phyloP scores from a whole-genome alignment of 2,329 filamentous ascomycete genomes.

The Xylariaceae sp. region DNA sequence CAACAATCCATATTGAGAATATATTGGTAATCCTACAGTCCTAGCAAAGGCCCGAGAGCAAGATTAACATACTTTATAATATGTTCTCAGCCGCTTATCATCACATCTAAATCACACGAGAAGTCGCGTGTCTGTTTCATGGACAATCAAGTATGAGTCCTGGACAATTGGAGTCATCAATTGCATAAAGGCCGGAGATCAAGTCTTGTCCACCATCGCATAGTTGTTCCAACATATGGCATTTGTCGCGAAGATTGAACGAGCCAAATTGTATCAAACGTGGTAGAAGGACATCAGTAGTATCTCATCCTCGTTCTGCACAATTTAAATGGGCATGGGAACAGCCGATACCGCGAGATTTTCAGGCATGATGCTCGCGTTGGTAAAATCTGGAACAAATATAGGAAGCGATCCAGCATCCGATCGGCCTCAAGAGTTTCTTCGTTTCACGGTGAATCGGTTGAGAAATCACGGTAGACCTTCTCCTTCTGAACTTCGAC shows the following conservation, averaged over 20 bases:
- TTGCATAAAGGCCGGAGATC: neutral
- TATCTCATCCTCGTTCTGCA: too few species aligned
- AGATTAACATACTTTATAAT: too few species aligned
- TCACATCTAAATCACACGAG: neutral
- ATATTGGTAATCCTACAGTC: too few species aligned
- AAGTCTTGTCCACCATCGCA: neutral
- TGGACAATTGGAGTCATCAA: constrained; percentile 2
- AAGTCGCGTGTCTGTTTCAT: neutral
- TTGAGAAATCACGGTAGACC: neutral
- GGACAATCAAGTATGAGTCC: neutral
- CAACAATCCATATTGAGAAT: constrained; percentile 1
- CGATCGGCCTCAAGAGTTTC: neutral
- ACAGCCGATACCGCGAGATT: too few species aligned
- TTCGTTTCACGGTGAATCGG: neutral
- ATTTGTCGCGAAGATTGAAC: constrained; percentile 7
- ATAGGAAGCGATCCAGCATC: constrained; percentile 1
- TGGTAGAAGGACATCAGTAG: too few species aligned
- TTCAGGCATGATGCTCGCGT: too few species aligned
- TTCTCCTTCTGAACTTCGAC: neutral
- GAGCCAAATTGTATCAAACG: too few species aligned
- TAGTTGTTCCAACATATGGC: constrained; percentile 2
- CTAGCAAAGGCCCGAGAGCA: too few species aligned
- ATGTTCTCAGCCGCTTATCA: too few species aligned
- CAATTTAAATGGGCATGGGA: too few species aligned
- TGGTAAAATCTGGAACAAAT: too few species aligned